Evolutionary conservation across 2,329 filamentous ascomycete species (phyloP).

Genomic region (Arthroderma sp.): DNA sequence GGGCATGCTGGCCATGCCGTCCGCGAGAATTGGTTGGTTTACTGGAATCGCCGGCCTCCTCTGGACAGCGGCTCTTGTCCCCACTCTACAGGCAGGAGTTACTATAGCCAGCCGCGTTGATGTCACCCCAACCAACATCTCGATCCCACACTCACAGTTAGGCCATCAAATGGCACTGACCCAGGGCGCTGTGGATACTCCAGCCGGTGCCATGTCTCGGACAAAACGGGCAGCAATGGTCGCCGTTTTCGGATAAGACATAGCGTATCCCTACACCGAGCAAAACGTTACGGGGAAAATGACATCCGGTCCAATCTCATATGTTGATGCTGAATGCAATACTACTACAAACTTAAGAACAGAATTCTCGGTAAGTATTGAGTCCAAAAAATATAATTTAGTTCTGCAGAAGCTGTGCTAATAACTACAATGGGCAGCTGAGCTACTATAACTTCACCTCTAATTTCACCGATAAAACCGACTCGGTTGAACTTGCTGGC

Average conservation of each 20-base stretch:
- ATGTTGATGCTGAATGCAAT: slow-evolving; percentile 4
- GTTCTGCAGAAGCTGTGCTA: too few relatives aligned
- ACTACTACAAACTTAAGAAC: neutral
- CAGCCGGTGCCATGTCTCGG: slow-evolving; percentile 1
- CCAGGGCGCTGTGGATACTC: slow-evolving; percentile 2
- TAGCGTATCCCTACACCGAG: slow-evolving; percentile 2
- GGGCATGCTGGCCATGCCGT: neutral
- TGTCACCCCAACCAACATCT: neutral
- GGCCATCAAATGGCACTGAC: slow-evolving; percentile 2
- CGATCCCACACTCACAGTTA: slow-evolving; percentile 2
- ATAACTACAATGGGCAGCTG: neutral
- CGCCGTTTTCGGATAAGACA: slow-evolving; percentile 2
- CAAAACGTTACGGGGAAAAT: slow-evolving; percentile 1
- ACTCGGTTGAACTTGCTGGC: neutral
- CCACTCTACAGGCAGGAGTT: slow-evolving; percentile 2
- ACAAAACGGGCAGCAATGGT: slow-evolving; percentile 2
- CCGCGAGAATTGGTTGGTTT: slow-evolving; percentile 2
- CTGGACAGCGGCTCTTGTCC: slow-evolving; percentile 2
- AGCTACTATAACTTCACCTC: slow-evolving; percentile 5
- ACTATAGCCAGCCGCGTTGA: slow-evolving; percentile 1
- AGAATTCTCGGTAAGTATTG: neutral
- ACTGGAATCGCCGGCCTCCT: slow-evolving; percentile 1
- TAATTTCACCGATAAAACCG: neutral
- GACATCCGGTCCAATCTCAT: neutral
- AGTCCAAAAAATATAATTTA: too few relatives aligned